Evolutionary conservation across 495 filamentous ascomycete species (phyloP), one percentile per base, ranked within the genome.

Genomic region (Astrocystis sublimbata): DNA sequence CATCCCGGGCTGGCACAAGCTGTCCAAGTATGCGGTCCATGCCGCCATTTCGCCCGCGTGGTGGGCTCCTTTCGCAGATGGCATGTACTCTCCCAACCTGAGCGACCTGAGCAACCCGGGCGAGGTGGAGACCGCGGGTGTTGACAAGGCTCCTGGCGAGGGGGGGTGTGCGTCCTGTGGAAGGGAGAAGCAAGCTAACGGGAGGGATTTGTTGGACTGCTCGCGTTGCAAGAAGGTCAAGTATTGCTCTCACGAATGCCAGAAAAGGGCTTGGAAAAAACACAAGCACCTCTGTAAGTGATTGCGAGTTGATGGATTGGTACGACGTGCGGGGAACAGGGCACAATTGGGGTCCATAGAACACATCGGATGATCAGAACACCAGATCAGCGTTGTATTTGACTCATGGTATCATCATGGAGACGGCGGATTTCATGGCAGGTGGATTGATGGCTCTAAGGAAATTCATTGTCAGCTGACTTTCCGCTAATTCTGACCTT

Each of bases 31-130:
- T 51, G 64, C 65, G 2, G 67, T 76, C 12, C 69, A 65, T 13
- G 67, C 64, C 2, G 73, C 74, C 6, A 73, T 79, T 30, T 72
- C 73, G 15, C 69, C 68, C 3, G 59, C 50, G 38, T 78, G 77
- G 47, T 62, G 65, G 6, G 65, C 71, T 9, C 66, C 71, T 17
- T 75, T 73, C 54, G 56, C 70, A 17, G 71, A 75, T 17, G 46
- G 67, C 21, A 17, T 49, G 10, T 59, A 57, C 31, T 13, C 13
- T 9, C 51, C 60, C 6, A 38, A 56, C 30, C 15, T 7, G 24
- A 24, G 43, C 21, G 26, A 46, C 6, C 40, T 47, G 23, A 24
- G 45, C 33, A 36, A 36, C 33, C 6, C 13, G 33, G 33, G 6
- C 24, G n/a, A 28, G 45, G 28, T 26, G 23, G 33, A 51, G 2